Evolutionary conservation across 2,329 filamentous ascomycete genomes (phyloP).

Genomic region (Kalaharituber pfeilii): DNA sequence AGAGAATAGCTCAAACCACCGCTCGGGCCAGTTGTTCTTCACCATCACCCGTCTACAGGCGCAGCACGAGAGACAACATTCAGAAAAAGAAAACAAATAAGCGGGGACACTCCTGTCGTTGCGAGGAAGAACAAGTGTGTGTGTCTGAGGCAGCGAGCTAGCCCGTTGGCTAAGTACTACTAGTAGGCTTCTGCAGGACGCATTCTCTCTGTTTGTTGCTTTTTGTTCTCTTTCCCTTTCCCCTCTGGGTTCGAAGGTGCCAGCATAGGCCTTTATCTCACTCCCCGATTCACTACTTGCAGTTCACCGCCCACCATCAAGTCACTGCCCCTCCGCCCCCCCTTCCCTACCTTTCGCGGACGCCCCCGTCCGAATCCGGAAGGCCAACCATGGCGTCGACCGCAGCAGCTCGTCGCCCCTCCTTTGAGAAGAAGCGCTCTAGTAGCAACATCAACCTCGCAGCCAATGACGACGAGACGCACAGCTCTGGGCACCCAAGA

Average conservation of each 20-base stretch:
- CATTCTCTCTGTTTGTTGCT: neutral
- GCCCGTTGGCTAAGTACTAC: no score
- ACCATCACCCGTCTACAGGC: no score
- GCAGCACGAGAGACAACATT: no score
- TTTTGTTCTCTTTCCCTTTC: neutral
- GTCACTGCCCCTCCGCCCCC: neutral
- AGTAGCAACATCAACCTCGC: neutral
- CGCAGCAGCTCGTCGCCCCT: neutral
- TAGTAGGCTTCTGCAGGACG: neutral
- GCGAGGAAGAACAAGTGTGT: no score
- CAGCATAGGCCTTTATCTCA: no score
- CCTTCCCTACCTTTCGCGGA: neutral
- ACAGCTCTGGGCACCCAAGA: neutral
- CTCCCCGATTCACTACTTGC: neutral
- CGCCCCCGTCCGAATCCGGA: neutral
- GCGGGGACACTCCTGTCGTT: no score
- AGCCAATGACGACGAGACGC: neutral
- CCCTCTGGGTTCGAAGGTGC: no score
- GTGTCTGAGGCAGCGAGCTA: no score
- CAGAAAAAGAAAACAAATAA: no score
- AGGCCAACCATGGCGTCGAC: neutral
- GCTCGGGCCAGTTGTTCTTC: no score
- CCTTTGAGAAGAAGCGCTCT: slow-evolving; percentile 1
- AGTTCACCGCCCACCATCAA: neutral
- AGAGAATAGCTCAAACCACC: no score